A percentile compares a stretch with the other conserved stretches of the same genome.
Conservation (phyloP, 2,329 filamentous ascomycete species). For the Ceratocystis albifundus region DNA sequence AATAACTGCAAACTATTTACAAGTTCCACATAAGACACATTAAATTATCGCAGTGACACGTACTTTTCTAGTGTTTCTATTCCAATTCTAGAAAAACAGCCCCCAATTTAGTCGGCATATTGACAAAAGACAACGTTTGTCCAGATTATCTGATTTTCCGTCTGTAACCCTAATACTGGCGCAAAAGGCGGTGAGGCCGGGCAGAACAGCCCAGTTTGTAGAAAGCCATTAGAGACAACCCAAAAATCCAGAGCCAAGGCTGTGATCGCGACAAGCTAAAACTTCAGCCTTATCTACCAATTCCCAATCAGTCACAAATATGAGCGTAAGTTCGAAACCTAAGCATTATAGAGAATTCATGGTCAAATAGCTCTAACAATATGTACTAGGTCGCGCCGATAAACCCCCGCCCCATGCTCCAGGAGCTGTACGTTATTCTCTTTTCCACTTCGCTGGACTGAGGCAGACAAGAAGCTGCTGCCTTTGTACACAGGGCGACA, state of each 20-base stretch:
- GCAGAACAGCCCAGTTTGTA: conserved; percentile 15
- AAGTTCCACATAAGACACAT: neutral
- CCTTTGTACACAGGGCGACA: conserved; percentile 3
- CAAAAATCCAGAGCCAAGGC: conserved; percentile 20
- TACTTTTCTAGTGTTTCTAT: neutral
- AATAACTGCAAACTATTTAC: neutral
- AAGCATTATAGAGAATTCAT: neutral
- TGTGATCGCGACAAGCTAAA: conserved; percentile 16
- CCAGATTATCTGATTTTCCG: neutral
- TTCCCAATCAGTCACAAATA: conserved; percentile 16
- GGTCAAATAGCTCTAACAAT: conserved; percentile 3
- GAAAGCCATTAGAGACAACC: neutral
- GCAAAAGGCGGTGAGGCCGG: conserved; percentile 14
- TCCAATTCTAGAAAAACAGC: neutral
- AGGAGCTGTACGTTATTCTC: conserved; percentile 58
- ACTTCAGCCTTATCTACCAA: conserved; percentile 15
- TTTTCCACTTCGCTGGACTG: neutral
- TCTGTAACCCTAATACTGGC: conserved; percentile 16
- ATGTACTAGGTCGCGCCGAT: conserved; percentile 61
- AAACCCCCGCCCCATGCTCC: conserved; percentile 94
- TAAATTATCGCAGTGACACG: neutral
- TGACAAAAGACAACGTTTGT: neutral
- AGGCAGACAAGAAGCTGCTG: neutral
- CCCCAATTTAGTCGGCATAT: neutral
- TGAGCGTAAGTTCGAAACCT: conserved; percentile 18